phyloP scores from a whole-genome alignment of 2,329 filamentous ascomycete species.

The Pseudogymnoascus sp. region DNA sequence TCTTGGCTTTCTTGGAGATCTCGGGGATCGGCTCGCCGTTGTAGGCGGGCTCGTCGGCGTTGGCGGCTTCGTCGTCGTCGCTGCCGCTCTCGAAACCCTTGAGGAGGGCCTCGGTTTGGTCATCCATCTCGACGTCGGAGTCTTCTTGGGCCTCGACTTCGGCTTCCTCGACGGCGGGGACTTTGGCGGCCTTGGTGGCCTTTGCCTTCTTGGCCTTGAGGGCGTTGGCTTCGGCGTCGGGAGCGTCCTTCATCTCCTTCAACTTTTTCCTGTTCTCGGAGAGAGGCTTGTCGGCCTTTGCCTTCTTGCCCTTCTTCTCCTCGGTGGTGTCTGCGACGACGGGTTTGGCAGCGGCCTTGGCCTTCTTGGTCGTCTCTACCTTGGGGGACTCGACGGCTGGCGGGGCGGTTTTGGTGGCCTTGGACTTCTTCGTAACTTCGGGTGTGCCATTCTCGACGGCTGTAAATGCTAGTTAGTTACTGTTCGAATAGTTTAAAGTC shows the following conservation, averaged over 20 bases:
- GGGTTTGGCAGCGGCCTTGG: conserved; percentile 17
- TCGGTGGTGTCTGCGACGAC: conserved; percentile 20
- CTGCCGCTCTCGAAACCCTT: conserved; percentile 49
- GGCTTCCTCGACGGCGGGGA: conserved; percentile 14
- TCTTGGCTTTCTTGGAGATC: conserved; percentile 29
- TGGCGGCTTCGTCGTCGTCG: conserved; percentile 37
- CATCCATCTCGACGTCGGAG: conserved; percentile 31
- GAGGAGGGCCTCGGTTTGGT: conserved; percentile 47
- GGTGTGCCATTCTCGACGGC: conserved; percentile 27
- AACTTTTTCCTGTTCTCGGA: conserved; percentile 16
- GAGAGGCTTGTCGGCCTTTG: conserved; percentile 14
- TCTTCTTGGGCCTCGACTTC: conserved; percentile 27
- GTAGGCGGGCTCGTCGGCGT: neutral
- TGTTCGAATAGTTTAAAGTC: neutral
- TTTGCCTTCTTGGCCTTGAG: conserved; percentile 20
- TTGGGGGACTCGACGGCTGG: conserved; percentile 12
- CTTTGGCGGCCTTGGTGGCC: conserved; percentile 17
- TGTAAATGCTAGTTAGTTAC: conserved; percentile 14
- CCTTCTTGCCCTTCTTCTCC: conserved; percentile 18
- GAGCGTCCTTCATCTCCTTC: conserved; percentile 13
- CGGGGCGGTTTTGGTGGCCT: conserved; percentile 21
- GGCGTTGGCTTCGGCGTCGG: conserved; percentile 15
- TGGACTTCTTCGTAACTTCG: conserved; percentile 29
- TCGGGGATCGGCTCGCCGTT: conserved; percentile 5
- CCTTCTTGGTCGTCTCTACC: conserved; percentile 33